phyloP scores from a whole-genome alignment of 768 basidiomycete genomes.

The Lepiota venenata region DNA sequence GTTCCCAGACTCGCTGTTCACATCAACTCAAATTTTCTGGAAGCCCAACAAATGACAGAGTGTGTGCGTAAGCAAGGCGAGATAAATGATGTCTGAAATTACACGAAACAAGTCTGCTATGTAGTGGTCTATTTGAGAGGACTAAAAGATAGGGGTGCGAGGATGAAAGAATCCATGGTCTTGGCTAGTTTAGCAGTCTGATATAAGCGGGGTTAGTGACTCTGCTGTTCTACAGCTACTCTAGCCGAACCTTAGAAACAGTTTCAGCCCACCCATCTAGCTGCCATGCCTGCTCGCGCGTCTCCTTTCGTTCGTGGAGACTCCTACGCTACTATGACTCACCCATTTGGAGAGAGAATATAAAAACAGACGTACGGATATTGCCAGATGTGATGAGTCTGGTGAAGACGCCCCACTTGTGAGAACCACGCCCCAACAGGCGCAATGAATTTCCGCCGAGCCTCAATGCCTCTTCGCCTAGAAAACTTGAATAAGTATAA shows the following conservation, averaged over 20 bases:
- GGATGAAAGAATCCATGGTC: conserved; percentile 83
- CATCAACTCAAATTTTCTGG: too few species aligned
- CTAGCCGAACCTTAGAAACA: conserved; percentile 70
- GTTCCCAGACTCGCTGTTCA: too few species aligned
- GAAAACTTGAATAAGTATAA: conserved; percentile 8
- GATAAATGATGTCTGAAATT: conserved; percentile 3
- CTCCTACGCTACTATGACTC: conserved; percentile 38
- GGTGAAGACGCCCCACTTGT: conserved; percentile 77
- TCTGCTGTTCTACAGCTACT: not conserved
- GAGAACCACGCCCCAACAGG: conserved; percentile 94
- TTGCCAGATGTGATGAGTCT: conserved; percentile 98
- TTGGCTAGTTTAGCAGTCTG: conserved; percentile 89
- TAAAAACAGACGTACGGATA: conserved; percentile 62
- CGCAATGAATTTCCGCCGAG: conserved; percentile 79
- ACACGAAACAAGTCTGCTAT: not conserved
- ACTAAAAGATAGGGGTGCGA: conserved; percentile 77
- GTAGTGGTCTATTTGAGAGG: conserved; percentile 63
- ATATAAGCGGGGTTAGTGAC: conserved; percentile 12
- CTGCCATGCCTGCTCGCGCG: conserved; percentile 89
- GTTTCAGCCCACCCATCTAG: conserved; percentile 95
- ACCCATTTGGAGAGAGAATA: conserved; percentile 6
- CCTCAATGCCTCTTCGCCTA: conserved; percentile 94
- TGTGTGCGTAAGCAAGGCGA: not conserved
- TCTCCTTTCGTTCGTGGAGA: conserved; percentile 78
- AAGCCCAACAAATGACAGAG: too few species aligned